These are phyloP conservation scores for Fomitopsis betulina DNA, from an alignment of 1,284 basidiomycete species.

Conservation along the genomic window DNA sequence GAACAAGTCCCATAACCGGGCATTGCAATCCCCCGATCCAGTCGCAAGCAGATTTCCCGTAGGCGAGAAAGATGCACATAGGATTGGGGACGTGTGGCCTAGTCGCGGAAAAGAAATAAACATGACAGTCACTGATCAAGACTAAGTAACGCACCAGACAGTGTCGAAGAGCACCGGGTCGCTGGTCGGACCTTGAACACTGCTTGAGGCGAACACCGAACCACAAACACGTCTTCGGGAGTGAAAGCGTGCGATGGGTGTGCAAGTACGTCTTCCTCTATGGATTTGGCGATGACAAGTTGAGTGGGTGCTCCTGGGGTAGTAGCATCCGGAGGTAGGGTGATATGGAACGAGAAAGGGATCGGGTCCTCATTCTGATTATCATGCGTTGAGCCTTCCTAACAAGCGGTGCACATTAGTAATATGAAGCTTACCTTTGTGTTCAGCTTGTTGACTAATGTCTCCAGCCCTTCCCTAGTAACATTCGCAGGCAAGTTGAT, in stretches of 20 bases:
- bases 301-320: slow-evolving; percentile 63
- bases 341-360: slow-evolving; percentile 86
- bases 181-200: slow-evolving; percentile 94
- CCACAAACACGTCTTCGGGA: slow-evolving; percentile 81
- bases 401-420: not conserved
- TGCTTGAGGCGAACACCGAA: slow-evolving; percentile 92
- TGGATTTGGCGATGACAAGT: slow-evolving; percentile 76
- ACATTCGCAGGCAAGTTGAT: slow-evolving; percentile 87
- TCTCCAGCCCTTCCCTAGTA: slow-evolving; percentile 79
- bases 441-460: slow-evolving; percentile 80
- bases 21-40: slow-evolving; percentile 92
- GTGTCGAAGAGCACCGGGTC: slow-evolving; percentile 88
- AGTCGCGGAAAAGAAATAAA: not conserved
- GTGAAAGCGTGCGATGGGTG: slow-evolving; percentile 72
- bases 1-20: slow-evolving; percentile 91
- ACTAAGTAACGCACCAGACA: slow-evolving; percentile 59
- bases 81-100: slow-evolving; percentile 92
- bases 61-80: slow-evolving; percentile 94
- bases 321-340: slow-evolving; percentile 52
- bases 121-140: slow-evolving; percentile 12
- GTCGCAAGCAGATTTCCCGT: slow-evolving; percentile 90
- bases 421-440: slow-evolving; percentile 47
- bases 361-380: slow-evolving; percentile 78
- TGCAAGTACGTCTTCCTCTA: slow-evolving; percentile 73
- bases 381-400: not conserved